phyloP scores from a whole-genome alignment of 73 alveolate species.

The Symbiodinium pilosum region DNA sequence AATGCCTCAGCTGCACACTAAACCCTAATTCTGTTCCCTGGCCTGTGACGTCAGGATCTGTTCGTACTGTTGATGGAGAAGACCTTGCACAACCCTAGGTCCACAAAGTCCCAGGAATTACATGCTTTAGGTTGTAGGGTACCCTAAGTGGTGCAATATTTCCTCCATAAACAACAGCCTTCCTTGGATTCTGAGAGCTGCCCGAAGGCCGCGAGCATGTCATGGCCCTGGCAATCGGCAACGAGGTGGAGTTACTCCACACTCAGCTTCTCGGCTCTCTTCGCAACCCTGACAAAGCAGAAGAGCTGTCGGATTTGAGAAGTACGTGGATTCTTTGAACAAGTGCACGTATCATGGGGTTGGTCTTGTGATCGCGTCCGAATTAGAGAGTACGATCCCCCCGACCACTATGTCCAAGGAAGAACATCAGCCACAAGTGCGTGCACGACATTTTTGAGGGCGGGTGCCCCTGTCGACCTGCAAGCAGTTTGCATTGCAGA shows the following conservation, averaged over 20 bases:
- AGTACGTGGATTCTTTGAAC: too few species aligned
- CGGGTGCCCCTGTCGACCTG: conserved; percentile 16
- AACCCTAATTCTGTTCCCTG: background rate
- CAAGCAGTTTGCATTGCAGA: too few species aligned
- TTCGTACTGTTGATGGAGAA: too few species aligned
- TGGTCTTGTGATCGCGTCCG: background rate
- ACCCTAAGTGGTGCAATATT: background rate
- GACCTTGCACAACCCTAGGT: too few species aligned
- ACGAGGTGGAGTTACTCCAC: conserved; percentile 76
- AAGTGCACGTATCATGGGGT: background rate
- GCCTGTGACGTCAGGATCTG: background rate
- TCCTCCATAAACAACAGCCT: background rate
- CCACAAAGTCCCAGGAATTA: background rate
- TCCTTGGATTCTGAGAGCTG: background rate
- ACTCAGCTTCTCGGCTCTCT: conserved; percentile 39
- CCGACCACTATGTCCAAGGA: background rate
- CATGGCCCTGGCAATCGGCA: conserved; percentile 84
- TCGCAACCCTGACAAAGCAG: too few species aligned
- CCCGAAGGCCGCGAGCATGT: conserved; percentile 58
- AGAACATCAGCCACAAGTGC: conserved; percentile 33
- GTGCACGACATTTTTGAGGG: conserved; percentile 50
- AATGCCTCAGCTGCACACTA: background rate
- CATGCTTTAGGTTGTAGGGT: background rate
- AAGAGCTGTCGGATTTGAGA: too few species aligned
- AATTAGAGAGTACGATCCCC: background rate